Evolutionary conservation across 257 asterid species (phyloP), one percentile per base, ranked within the genome.

Genomic region (Gynochthodes officinalis): DNA sequence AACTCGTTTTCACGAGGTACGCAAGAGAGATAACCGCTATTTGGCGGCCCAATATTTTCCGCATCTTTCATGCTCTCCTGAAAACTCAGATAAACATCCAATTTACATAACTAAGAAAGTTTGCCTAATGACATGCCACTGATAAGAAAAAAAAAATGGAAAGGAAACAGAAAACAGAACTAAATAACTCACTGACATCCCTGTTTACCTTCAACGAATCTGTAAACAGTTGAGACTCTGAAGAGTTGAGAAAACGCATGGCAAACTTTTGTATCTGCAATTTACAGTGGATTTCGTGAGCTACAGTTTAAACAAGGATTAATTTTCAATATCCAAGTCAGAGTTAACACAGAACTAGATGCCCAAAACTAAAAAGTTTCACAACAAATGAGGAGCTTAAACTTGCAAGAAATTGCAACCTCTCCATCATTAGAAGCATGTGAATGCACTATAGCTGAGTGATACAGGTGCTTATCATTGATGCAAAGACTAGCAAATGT

Each of bases 191-290:
- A 8, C 28, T 65, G 40, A 27, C 30, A 28, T 27, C 37, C 25
- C 27, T 9, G 28, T 39, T 18, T 30, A 72, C 76, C 59, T 63
- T 69, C 30, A 69, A n/a, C 8, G 73, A 40, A 15, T 39, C 69
- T 16, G 69, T 35, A 53, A 64, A 78, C 5, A 65, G 28, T 54
- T 54, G 55, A 44, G 74, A 37, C 25, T 76, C 50, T 25, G 76
- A 46, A 52, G 73, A 49, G 60, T 69, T 50, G 42, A 18, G n/a
- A 58, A 80, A 76, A 27, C 74, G 72, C 79, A 73, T 59, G 0
- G 39, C 63, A 32, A 76, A 69, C 52, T 49, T 73, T 69, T 73
- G 79, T 40, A 57, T 73, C 76, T 64, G 76, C 71, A 69, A 60
- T 39, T 63, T 28, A 70, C 42, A 49, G 7, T 2, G 25, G 35